Evolutionary conservation across 441 rosid genomes (phyloP), one percentile per base, ranked within the genome.

Genomic region (Metrosideros polymorpha): DNA sequence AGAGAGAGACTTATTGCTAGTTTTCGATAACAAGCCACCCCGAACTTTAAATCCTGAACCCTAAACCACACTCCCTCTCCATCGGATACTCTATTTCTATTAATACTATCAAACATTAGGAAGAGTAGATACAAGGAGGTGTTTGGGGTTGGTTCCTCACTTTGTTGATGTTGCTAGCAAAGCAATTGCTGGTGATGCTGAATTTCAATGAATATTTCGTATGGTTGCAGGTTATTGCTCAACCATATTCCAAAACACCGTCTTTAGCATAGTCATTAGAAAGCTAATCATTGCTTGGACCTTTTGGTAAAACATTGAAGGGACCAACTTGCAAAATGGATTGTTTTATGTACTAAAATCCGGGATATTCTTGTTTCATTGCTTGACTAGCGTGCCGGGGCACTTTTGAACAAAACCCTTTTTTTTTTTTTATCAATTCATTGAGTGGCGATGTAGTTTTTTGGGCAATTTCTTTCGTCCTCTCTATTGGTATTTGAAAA

Each of bases 371-470:
- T 63, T 63, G 24, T 19, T 15, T 19, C 9, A 15, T 19, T 4
- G 1, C 30, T 63, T 63, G 25, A 63, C 42, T 10, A 8, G 9
- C 35, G 5, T 7, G 30, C 7, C 13, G 6, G 9, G 15, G 12
- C 12, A 30, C 0, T 30, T 17, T 61, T 0, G 5, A 30, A 61
- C 10, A 30, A 61, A 61, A 2, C 3, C 0, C 18, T 2, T 7
- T 8, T 0, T 8, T 32, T 63, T 0, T 18, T 32, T 8, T 8
- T 17, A 0, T 63, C 24, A 22, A 63, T 17, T 63, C 42, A 63
- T 30, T 18, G 35, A 15, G 24, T 9, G 39, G 30, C 5, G 13
- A 0, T 2, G 12, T 18, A 32, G 32, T 17, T 4, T 17, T 29
- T 63, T 0, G 25, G 17, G 0, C 30, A 63, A 32, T 63, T 10